Evolutionary conservation across 2,329 filamentous ascomycete genomes (phyloP).

Genomic region (Neofusicoccum laricinum): DNA sequence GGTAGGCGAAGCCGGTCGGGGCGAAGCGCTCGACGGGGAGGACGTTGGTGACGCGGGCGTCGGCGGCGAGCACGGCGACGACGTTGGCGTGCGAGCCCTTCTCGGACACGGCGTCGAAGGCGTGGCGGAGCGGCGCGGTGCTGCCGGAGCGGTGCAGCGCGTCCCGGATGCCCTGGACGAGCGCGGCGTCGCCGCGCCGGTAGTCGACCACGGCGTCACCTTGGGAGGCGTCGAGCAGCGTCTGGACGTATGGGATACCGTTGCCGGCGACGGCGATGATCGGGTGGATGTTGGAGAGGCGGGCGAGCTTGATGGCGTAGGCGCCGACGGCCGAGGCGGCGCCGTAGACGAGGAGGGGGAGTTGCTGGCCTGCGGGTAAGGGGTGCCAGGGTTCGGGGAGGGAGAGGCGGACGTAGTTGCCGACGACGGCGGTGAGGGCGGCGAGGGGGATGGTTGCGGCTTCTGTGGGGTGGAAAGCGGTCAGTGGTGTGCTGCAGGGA

Average conservation of each 20-base stretch:
- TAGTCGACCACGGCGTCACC: constrained; percentile 52
- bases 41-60: constrained; percentile 38
- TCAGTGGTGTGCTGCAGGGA: too few relatives aligned
- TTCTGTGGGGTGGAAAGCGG: constrained; percentile 23
- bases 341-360: constrained; percentile 41
- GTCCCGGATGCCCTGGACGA: constrained; percentile 46
- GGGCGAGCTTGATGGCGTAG: constrained; percentile 41
- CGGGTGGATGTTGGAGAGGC: constrained; percentile 39
- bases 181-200: constrained; percentile 55
- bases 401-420: constrained; percentile 42
- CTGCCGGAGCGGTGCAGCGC: constrained; percentile 38
- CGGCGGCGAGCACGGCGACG: constrained; percentile 34
- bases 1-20: constrained; percentile 38
- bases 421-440: constrained; percentile 45
- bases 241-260: constrained; percentile 35
- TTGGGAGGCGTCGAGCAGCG: constrained; percentile 36
- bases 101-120: constrained; percentile 58
- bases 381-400: constrained; percentile 42
- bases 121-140: constrained; percentile 44
- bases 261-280: constrained; percentile 42
- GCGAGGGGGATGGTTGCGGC: constrained; percentile 47
- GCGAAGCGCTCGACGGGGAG: constrained; percentile 30
- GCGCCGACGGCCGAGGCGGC: constrained; percentile 41
- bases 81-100: constrained; percentile 46
- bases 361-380: constrained; percentile 19